Percentiles rank a stretch among this genome's conserved stretches.
These are phyloP conservation scores for Penicillium coffeae DNA, from an alignment of 495 filamentous ascomycete species.

Conservation along the genomic window DNA sequence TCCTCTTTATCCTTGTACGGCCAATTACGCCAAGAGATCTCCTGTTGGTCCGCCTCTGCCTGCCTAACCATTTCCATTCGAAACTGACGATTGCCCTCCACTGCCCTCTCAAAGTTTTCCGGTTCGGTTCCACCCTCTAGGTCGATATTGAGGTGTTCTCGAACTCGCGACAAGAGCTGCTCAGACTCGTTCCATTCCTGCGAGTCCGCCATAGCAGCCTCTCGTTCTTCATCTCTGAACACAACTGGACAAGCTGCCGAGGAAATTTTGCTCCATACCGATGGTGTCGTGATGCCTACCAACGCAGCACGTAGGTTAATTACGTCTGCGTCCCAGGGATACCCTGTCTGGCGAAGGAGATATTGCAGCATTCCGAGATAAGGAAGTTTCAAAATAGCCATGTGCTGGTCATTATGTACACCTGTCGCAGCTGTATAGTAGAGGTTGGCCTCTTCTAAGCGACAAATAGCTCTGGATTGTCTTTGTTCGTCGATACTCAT, in stretches of 20 bases:
- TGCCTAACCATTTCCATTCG: conserved; percentile 27
- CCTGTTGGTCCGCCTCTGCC: conserved; percentile 16
- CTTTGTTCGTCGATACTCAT: conserved; percentile 25
- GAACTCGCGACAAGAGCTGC: conserved; percentile 22
- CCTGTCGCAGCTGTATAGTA: conserved; percentile 38
- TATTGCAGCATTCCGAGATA: conserved; percentile 31
- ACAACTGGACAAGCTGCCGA: conserved; percentile 21
- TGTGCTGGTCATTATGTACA: conserved; percentile 27
- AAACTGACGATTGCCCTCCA: conserved; percentile 19
- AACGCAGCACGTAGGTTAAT: conserved; percentile 34
- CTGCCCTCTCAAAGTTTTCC: conserved; percentile 27
- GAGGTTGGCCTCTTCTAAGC: conserved; percentile 33
- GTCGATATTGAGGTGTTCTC: conserved; percentile 27
- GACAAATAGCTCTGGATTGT: conserved; percentile 22
- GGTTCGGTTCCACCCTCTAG: conserved; percentile 30
- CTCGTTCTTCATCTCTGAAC: conserved; percentile 29
- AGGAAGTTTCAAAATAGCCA: conserved; percentile 23
- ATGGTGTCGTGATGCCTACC: conserved; percentile 29
- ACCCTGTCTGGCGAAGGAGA: conserved; percentile 30
- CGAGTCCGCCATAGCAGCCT: conserved; percentile 27
- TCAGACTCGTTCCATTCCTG: conserved; percentile 36
- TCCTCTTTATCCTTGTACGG: conserved; percentile 14
- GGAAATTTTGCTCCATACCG: conserved; percentile 26
- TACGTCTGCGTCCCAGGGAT: conserved; percentile 34
- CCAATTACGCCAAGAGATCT: conserved; percentile 16